Conservation (phyloP, 129 eudicot species). For the carrot (Daucus carota) region DNA sequence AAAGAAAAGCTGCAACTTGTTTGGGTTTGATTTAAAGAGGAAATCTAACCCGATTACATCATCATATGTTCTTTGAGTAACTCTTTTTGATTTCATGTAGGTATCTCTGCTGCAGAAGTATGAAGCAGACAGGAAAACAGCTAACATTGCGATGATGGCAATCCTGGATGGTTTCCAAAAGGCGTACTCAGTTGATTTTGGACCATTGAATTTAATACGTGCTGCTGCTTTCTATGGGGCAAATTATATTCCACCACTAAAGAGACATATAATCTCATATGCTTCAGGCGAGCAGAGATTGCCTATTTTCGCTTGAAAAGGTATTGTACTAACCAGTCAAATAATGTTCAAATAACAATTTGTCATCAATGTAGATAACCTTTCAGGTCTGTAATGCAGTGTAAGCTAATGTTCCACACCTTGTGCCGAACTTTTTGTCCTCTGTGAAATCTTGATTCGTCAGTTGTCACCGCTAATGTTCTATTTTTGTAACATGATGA, state of each 20-base stretch:
- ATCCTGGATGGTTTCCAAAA: conserved; percentile 88
- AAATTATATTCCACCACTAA: conserved; percentile 58
- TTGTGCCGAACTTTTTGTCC: background rate
- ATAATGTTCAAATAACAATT: background rate
- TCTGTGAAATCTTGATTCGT: too few species aligned
- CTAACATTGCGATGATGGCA: conserved; percentile 82
- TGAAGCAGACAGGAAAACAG: conserved; percentile 78
- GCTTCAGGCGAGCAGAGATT: conserved; percentile 84
- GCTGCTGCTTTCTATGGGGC: conserved; percentile 86
- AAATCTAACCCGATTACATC: background rate
- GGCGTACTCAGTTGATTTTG: conserved; percentile 83
- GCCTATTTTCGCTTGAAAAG: conserved; percentile 55
- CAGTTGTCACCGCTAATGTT: too few species aligned
- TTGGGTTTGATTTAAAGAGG: background rate
- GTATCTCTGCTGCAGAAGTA: conserved; percentile 58
- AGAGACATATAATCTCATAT: conserved; percentile 67
- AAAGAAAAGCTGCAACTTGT: background rate
- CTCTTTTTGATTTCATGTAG: conserved; percentile 20
- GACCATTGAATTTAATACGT: conserved; percentile 65
- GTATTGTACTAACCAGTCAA: background rate
- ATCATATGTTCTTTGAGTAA: background rate
- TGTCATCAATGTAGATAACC: background rate
- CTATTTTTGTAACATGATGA: too few species aligned
- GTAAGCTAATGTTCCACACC: background rate
- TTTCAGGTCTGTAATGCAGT: background rate